phyloP scores from a whole-genome alignment of 768 basidiomycete species.

The Tricholoma matsutake region DNA sequence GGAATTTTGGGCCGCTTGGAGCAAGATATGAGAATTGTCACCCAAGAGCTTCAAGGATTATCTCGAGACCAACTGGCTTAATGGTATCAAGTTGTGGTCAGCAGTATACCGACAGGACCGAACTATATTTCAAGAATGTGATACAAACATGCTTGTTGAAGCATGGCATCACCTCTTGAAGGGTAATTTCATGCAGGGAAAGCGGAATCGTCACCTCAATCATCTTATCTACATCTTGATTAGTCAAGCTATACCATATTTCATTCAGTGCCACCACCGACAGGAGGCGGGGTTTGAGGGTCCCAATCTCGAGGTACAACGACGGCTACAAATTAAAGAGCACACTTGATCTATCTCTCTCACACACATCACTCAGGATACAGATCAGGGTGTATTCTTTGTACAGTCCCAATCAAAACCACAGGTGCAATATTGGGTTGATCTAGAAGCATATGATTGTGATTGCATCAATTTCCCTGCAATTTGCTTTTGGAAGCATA shows the following conservation, averaged over 20 bases:
- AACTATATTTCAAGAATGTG: constrained; percentile 10
- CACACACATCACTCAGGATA: constrained; percentile 8
- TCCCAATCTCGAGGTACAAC: too few species aligned
- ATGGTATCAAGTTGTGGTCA: constrained; percentile 18
- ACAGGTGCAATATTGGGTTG: constrained; percentile 4
- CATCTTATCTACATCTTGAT: constrained; percentile 13
- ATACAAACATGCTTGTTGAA: constrained; percentile 29
- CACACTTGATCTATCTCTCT: too few species aligned
- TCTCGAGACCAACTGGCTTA: constrained; percentile 17
- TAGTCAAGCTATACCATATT: too few species aligned
- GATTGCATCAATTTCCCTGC: too few species aligned
- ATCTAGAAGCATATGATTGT: constrained; percentile 13
- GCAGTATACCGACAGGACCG: constrained; percentile 14
- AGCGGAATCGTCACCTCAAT: constrained; percentile 22
- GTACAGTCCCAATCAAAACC: constrained; percentile 1
- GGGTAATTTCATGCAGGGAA: constrained; percentile 22
- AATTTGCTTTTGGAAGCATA: constrained; percentile 19
- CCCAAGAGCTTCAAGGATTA: constrained; percentile 14
- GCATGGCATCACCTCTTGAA: constrained; percentile 28
- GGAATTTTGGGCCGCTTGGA: too few species aligned
- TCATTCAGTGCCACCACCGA: too few species aligned
- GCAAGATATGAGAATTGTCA: too few species aligned
- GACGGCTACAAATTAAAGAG: too few species aligned
- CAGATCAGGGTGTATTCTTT: constrained; percentile 5
- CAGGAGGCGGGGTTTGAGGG: too few species aligned